These are phyloP conservation scores for Cryptococcus sp. DNA, from an alignment of 1,284 basidiomycete species.

Conservation along the genomic window DNA sequence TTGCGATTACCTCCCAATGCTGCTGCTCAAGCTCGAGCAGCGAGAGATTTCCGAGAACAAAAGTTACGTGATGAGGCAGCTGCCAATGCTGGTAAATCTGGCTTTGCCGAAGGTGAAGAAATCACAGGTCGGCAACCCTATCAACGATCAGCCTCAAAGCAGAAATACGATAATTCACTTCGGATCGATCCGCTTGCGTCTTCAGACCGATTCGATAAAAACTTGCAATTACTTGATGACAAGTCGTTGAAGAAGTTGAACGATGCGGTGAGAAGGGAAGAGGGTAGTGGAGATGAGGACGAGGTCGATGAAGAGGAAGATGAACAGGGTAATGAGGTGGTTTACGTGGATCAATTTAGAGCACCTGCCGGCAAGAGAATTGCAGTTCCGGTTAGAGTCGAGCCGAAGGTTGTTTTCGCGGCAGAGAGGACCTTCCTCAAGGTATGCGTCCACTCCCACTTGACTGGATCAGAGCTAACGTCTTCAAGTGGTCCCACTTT, in stretches of 20 bases:
- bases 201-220: conserved; percentile 73
- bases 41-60: conserved; percentile 74
- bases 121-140: not conserved
- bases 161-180: conserved; percentile 50
- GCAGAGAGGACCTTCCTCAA: conserved; percentile 65
- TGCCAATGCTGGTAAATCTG: conserved; percentile 9
- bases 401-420: conserved; percentile 93
- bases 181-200: conserved; percentile 81
- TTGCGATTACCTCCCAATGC: conserved; percentile 67
- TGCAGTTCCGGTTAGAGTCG: conserved; percentile 85
- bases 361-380: conserved; percentile 87
- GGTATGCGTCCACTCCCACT: conserved; percentile 13
- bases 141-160: not conserved
- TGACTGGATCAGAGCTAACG: conserved; percentile 18
- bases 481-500: conserved; percentile 74
- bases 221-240: conserved; percentile 39
- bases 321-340: conserved; percentile 28
- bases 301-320: conserved; percentile 46
- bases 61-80: conserved; percentile 58
- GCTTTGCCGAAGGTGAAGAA: not conserved
- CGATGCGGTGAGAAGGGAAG: conserved; percentile 53
- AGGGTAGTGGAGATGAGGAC: conserved; percentile 44
- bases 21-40: conserved; percentile 73
- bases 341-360: conserved; percentile 66
- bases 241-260: conserved; percentile 51